Conservation (phyloP, 345 rosid species). For the Eucalyptus rudis region DNA sequence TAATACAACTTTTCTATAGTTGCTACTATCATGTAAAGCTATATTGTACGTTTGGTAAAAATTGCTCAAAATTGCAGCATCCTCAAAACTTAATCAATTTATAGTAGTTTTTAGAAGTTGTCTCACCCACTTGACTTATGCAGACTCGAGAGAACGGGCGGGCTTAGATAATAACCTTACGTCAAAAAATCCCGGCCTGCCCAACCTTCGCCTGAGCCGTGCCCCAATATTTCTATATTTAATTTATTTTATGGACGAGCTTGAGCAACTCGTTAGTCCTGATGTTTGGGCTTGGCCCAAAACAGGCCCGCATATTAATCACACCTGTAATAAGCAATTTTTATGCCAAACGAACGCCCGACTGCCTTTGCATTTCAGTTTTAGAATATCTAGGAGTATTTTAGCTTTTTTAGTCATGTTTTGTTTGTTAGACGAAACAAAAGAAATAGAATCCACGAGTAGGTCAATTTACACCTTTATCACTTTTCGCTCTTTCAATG, state of each 20-base stretch:
- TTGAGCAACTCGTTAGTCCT: not conserved
- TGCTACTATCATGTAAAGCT: not conserved
- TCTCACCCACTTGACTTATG: not conserved
- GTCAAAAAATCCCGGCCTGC: not conserved
- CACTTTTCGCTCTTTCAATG: accelerated
- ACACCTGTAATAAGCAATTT: not conserved
- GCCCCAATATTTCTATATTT: not conserved
- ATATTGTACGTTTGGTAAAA: not conserved
- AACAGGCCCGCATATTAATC: not conserved
- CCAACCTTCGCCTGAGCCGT: not conserved
- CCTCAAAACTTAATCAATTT: not conserved
- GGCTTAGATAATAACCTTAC: not conserved
- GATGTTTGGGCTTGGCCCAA: not conserved
- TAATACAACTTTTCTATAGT: not conserved
- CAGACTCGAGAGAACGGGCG: not conserved
- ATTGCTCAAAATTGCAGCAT: not conserved
- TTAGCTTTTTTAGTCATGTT: not conserved
- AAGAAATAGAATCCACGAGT: not conserved
- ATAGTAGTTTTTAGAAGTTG: not conserved
- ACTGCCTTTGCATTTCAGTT: not conserved
- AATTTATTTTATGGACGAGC: not conserved
- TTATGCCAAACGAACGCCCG: not conserved
- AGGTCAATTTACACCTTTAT: not conserved
- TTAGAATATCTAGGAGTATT: not conserved
- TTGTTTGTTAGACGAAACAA: not conserved